Evolutionary conservation across 805 yeast genomes (phyloP).

Genomic region (Lachancea dasiensis): DNA sequence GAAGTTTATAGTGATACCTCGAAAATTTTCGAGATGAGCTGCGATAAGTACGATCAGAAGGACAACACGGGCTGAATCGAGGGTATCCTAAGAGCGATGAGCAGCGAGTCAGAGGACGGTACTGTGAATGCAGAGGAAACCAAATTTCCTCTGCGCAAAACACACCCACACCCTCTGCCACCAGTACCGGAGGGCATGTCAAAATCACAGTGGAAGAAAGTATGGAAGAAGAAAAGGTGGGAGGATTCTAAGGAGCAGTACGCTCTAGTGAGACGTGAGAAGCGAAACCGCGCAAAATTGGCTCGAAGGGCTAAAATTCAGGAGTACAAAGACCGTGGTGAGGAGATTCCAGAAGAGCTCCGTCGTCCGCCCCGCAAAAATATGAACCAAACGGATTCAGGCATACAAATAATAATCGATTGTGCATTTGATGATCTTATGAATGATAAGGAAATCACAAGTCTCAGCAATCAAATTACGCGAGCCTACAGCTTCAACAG

Average conservation of each 20-base stretch:
- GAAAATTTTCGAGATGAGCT: constrained; percentile 6
- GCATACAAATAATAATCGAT: constrained; percentile 62
- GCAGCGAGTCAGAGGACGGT: background rate
- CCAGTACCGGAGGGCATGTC: constrained; percentile 82
- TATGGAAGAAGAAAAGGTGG: constrained; percentile 51
- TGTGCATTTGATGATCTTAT: constrained; percentile 88
- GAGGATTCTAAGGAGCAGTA: constrained; percentile 61
- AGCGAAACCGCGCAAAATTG: constrained; percentile 42
- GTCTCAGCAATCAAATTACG: constrained; percentile 74
- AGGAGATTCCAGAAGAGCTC: constrained; percentile 36
- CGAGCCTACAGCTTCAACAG: constrained; percentile 77
- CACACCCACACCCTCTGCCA: constrained; percentile 16
- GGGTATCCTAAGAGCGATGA: background rate
- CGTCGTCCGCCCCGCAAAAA: constrained; percentile 34
- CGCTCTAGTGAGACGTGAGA: constrained; percentile 46
- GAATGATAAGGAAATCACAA: constrained; percentile 64
- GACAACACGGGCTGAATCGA: background rate
- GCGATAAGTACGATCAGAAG: background rate
- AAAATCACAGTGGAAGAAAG: constrained; percentile 75
- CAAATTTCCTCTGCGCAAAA: background rate
- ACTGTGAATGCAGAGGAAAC: too few relatives aligned
- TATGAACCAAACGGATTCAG: constrained; percentile 42
- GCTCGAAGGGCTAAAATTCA: constrained; percentile 36
- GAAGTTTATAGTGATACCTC: background rate
- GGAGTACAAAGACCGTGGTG: constrained; percentile 34